Conservation (phyloP, 1,139 yeast genomes). For the Nematodospora anomalae region DNA sequence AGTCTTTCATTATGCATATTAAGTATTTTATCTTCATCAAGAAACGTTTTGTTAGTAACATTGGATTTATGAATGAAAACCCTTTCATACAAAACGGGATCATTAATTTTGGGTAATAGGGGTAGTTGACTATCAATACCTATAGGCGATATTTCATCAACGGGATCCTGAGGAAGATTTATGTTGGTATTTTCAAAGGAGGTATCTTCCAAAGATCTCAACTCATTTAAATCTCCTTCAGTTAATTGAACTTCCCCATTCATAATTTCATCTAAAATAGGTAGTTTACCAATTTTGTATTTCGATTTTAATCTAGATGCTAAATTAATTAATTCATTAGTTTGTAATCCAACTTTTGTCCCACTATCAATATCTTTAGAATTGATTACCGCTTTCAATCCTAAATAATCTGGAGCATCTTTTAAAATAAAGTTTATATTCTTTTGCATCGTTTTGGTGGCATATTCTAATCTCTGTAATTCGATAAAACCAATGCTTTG, state of each 20-base stretch:
- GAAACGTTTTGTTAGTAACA: conserved; percentile 56
- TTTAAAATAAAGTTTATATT: conserved; percentile 51
- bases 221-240: conserved; percentile 13
- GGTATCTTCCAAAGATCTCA: conserved; percentile 8
- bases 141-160: conserved; percentile 18
- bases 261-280: conserved; percentile 49
- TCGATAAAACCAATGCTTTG: conserved; percentile 34
- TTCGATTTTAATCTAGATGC: conserved; percentile 61
- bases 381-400: conserved; percentile 34
- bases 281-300: conserved; percentile 46
- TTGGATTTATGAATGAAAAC: conserved; percentile 85
- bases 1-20: conserved; percentile 81
- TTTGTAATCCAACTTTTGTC: conserved; percentile 48
- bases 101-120: conserved; percentile 63
- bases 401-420: conserved; percentile 52
- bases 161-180: conserved; percentile 14
- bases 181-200: conserved; percentile 7
- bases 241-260: conserved; percentile 18
- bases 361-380: conserved; percentile 31
- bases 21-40: conserved; percentile 57
- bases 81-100: conserved; percentile 58
- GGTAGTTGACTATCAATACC: conserved; percentile 48
- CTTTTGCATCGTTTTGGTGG: conserved; percentile 48
- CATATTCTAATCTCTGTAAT: conserved; percentile 42
- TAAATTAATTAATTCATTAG: conserved; percentile 54